phyloP scores from a whole-genome alignment of 345 rosid genomes.

The Noccaea caerulescens region DNA sequence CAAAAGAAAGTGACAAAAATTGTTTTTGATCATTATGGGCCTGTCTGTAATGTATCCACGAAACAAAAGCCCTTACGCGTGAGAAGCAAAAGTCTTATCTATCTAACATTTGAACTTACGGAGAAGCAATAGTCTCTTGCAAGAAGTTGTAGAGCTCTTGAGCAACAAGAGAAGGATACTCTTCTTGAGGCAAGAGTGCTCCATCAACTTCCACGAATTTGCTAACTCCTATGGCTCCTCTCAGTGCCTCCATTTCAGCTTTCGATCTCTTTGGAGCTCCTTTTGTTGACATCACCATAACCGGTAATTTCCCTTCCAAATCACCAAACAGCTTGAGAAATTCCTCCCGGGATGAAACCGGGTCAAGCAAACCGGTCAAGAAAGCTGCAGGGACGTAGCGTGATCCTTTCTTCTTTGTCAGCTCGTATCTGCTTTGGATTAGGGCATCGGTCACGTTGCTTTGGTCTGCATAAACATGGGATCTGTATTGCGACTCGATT shows the following conservation, averaged over 20 bases:
- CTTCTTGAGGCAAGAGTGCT: slow-evolving; percentile 91
- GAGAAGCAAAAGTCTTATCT: background rate
- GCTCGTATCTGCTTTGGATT: slow-evolving; percentile 66
- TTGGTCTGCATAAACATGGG: slow-evolving; percentile 86
- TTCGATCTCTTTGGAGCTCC: slow-evolving; percentile 88
- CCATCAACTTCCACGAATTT: slow-evolving; percentile 81
- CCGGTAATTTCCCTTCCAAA: slow-evolving; percentile 64
- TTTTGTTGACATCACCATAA: slow-evolving; percentile 65
- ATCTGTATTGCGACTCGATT: slow-evolving; percentile 82
- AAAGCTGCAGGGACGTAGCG: slow-evolving; percentile 89
- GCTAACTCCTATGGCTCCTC: slow-evolving; percentile 69
- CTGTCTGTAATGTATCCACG: too few relatives aligned
- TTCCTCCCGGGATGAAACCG: slow-evolving; percentile 70
- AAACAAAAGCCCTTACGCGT: too few relatives aligned
- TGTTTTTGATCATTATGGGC: too few relatives aligned
- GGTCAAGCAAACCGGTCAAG: slow-evolving; percentile 91
- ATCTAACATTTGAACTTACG: background rate
- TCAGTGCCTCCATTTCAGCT: slow-evolving; percentile 87
- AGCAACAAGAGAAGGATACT: slow-evolving; percentile 71
- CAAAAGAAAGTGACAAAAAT: too few relatives aligned
- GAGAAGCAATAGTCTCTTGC: slow-evolving; percentile 53
- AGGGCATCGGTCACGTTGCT: slow-evolving; percentile 70
- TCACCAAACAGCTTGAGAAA: slow-evolving; percentile 69
- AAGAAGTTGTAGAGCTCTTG: slow-evolving; percentile 67
- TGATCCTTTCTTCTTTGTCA: slow-evolving; percentile 77